These are phyloP conservation scores for Colletotrichum spinosum DNA, from an alignment of 2,329 filamentous ascomycete genomes.

Conservation along the genomic window DNA sequence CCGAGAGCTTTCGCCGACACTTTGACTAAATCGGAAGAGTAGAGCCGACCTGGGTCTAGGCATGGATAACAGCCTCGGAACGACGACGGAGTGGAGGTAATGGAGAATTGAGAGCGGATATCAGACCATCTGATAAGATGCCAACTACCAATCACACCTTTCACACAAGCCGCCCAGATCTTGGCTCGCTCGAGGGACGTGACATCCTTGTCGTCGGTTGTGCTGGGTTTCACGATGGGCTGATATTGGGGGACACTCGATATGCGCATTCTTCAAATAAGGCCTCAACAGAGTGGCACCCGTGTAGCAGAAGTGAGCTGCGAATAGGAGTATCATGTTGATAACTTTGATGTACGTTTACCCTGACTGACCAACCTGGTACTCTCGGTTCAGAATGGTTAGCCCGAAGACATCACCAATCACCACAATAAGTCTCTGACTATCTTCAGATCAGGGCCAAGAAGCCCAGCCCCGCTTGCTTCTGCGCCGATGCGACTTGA, in stretches of 20 bases:
- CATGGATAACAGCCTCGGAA: neutral
- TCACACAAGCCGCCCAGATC: neutral
- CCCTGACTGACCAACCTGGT: too few relatives aligned
- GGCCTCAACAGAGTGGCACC: too few relatives aligned
- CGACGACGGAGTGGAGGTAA: neutral
- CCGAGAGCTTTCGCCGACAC: too few relatives aligned
- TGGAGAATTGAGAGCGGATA: slow-evolving; percentile 16
- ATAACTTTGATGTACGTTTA: too few relatives aligned
- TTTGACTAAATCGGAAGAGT: too few relatives aligned
- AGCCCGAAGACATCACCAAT: too few relatives aligned
- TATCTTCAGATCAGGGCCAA: neutral
- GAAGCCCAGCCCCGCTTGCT: neutral
- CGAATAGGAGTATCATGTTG: too few relatives aligned
- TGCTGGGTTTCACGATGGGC: too few relatives aligned
- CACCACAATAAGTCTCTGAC: neutral
- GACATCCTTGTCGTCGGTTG: slow-evolving; percentile 7
- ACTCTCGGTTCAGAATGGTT: too few relatives aligned
- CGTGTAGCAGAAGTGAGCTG: too few relatives aligned
- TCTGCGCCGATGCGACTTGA: neutral
- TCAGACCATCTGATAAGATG: slow-evolving; percentile 28
- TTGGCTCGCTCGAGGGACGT: neutral
- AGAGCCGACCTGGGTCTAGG: neutral
- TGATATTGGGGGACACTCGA: too few relatives aligned
- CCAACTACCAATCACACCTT: slow-evolving; percentile 3
- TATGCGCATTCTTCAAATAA: too few relatives aligned